These are phyloP conservation scores for Coffea canephora DNA, from an alignment of 257 asterid species.

Conservation along the genomic window DNA sequence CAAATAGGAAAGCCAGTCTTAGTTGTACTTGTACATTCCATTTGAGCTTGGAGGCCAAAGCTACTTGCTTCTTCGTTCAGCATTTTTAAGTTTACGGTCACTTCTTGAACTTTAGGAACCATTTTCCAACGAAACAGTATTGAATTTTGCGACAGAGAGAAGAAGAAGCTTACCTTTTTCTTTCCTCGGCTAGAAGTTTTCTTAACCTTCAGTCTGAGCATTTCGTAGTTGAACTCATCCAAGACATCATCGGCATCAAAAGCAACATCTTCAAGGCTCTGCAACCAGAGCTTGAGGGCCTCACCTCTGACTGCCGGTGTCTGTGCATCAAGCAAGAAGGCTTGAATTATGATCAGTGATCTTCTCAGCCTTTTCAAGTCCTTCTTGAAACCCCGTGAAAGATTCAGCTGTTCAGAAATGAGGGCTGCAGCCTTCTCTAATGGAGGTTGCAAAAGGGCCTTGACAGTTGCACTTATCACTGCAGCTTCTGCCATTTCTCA, in stretches of 20 bases:
- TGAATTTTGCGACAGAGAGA: not conserved
- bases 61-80: not conserved
- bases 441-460: constrained; percentile 1
- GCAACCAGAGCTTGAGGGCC: not conserved
- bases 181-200: not conserved
- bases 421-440: not conserved
- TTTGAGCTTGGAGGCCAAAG: not conserved
- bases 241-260: constrained; percentile 3
- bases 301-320: not conserved
- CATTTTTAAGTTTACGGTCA: not conserved
- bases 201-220: not conserved
- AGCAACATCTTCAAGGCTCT: not conserved
- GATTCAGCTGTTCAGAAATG: not conserved
- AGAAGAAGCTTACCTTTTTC: not conserved
- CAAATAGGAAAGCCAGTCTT: not conserved
- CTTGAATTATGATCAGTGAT: not conserved
- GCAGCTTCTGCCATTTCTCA: not conserved
- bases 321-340: not conserved
- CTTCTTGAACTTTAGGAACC: not conserved
- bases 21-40: not conserved
- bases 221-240: not conserved
- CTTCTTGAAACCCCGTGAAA: not conserved
- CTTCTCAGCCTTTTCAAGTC: not conserved
- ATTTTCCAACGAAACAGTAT: not conserved
- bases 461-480: not conserved